These are phyloP conservation scores for Vachellia pachyceras DNA, from an alignment of 306 rosid species.

Conservation along the genomic window DNA sequence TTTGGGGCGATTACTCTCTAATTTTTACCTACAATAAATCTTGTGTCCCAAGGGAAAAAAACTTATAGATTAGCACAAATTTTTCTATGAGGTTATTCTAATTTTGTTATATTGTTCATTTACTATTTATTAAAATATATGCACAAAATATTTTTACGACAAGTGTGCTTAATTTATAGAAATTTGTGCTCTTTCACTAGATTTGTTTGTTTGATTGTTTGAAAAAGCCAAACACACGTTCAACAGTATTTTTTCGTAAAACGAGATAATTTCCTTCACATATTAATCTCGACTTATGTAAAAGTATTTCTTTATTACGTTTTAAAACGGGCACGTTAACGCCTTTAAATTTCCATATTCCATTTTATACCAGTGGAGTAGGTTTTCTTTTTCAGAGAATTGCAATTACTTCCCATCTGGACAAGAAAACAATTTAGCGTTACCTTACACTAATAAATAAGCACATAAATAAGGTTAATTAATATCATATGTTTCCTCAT, in stretches of 20 bases:
- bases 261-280: too few species aligned
- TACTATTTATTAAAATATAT: background rate
- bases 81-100: too few species aligned
- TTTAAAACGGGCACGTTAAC: too few species aligned
- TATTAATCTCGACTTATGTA: too few species aligned
- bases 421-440: background rate
- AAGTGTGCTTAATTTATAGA: background rate
- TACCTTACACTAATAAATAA: background rate
- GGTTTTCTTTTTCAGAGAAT: background rate
- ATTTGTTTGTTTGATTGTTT: too few species aligned
- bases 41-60: background rate
- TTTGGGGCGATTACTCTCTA: background rate
- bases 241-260: too few species aligned
- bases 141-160: too few species aligned
- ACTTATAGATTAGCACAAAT: too few species aligned
- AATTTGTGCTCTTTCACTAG: background rate
- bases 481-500: background rate
- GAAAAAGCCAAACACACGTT: too few species aligned
- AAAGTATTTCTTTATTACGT: too few species aligned
- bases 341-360: too few species aligned
- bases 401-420: background rate
- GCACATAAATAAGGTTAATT: background rate
- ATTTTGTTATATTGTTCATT: too few species aligned
- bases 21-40: background rate
- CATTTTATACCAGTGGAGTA: background rate